Percentiles rank a stretch among this genome's conserved stretches.
Evolutionary conservation across 2,329 filamentous ascomycete species (phyloP).

Genomic region (Alternaria brassicae): DNA sequence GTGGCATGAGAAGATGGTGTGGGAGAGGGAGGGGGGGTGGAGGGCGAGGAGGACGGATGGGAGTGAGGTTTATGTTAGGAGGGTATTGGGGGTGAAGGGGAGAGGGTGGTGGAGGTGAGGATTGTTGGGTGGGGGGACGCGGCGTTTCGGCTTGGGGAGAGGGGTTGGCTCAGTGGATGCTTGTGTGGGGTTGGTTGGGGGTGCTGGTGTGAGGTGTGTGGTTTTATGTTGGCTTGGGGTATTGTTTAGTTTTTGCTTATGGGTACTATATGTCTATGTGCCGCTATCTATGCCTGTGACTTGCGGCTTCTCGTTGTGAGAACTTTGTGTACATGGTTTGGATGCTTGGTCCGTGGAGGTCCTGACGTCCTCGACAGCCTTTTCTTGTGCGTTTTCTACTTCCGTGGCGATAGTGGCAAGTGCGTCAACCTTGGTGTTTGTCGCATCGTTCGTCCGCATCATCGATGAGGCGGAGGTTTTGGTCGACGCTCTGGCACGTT

Average conservation of each 20-base stretch:
- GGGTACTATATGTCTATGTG: not conserved
- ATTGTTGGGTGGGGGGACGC: no score
- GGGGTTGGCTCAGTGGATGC: not conserved
- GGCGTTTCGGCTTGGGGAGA: not conserved
- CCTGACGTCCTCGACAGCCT: no score
- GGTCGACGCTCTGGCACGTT: not conserved
- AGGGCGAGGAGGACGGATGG: not conserved
- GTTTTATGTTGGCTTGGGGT: no score
- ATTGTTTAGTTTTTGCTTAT: no score
- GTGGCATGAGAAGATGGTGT: slow-evolving; percentile 7
- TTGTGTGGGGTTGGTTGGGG: not conserved
- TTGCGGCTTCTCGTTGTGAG: not conserved
- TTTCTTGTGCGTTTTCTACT: not conserved
- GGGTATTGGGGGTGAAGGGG: not conserved
- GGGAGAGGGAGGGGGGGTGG: not conserved
- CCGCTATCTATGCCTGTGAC: not conserved
- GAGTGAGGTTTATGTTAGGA: not conserved
- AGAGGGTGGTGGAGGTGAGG: not conserved
- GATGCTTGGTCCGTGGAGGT: not conserved
- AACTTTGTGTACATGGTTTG: not conserved
- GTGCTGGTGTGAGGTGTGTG: no score
- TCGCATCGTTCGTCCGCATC: not conserved
- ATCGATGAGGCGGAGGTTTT: not conserved
- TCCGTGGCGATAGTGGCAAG: not conserved
- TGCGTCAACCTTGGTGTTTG: not conserved